Evolutionary conservation across 805 yeast species (phyloP).

Genomic region (Candida ficus): DNA sequence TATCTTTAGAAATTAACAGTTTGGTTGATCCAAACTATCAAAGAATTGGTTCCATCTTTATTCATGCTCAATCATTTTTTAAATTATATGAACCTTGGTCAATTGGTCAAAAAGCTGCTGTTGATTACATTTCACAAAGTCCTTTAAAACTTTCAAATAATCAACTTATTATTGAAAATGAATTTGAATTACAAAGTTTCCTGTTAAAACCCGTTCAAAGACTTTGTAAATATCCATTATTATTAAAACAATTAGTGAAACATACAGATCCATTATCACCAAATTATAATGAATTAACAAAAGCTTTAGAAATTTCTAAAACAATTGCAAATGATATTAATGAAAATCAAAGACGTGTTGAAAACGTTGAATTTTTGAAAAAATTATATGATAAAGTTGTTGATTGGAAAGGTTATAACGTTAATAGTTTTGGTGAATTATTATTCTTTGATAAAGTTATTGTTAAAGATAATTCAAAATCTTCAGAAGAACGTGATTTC

Average conservation of each 20-base stretch:
- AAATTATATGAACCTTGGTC: conserved; percentile 93
- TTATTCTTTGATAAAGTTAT: conserved; percentile 68
- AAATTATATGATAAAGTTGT: conserved; percentile 68
- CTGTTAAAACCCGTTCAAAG: conserved; percentile 94
- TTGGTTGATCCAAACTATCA: conserved; percentile 69
- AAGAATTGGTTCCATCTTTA: conserved; percentile 83
- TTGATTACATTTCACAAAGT: conserved; percentile 66
- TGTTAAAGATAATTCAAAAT: conserved; percentile 50
- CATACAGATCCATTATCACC: conserved; percentile 48
- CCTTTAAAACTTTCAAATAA: conserved; percentile 45
- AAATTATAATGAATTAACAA: conserved; percentile 58
- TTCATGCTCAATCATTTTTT: conserved; percentile 82
- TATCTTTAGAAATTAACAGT: conserved; percentile 86
- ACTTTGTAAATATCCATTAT: conserved; percentile 88
- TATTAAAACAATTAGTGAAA: conserved; percentile 71
- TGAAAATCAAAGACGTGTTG: conserved; percentile 90
- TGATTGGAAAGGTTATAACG: conserved; percentile 90
- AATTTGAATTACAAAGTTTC: conserved; percentile 84
- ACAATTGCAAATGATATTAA: conserved; percentile 85
- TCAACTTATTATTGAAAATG: conserved; percentile 65
- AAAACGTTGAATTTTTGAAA: conserved; percentile 67
- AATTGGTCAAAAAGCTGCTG: conserved; percentile 80
- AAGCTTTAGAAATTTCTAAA: conserved; percentile 69
- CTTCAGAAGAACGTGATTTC: conserved; percentile 73
- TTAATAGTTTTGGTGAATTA: conserved; percentile 78